Evolutionary conservation across 352 stramenopile genomes (phyloP).

Genomic region (Discostella stelligera): DNA sequence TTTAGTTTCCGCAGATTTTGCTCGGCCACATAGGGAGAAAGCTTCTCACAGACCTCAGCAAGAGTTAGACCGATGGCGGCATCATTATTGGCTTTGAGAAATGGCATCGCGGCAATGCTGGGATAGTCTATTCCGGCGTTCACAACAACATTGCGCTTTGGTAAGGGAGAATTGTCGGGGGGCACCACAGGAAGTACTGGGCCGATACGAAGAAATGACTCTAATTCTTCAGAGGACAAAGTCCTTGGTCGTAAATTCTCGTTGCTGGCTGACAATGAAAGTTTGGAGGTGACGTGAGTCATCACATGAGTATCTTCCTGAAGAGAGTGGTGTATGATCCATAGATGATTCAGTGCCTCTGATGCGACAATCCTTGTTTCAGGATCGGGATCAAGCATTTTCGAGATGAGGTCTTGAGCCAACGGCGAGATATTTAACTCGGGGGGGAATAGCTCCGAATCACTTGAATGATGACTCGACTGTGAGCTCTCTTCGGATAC

Average conservation of each 20-base stretch:
- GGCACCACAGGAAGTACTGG: conserved; percentile 22
- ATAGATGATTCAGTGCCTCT: conserved; percentile 70
- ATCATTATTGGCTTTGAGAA: neutral
- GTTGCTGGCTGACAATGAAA: conserved; percentile 12
- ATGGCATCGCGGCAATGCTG: conserved; percentile 10
- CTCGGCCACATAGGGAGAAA: conserved; percentile 26
- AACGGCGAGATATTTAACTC: conserved; percentile 65
- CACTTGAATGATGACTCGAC: conserved; percentile 17
- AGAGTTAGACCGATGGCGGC: conserved; percentile 28
- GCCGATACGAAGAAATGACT: conserved; percentile 34
- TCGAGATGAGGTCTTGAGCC: conserved; percentile 77
- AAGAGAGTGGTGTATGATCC: conserved; percentile 56
- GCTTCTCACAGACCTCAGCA: conserved; percentile 46
- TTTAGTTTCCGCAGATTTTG: conserved; percentile 14
- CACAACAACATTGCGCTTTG: neutral
- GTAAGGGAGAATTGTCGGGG: conserved; percentile 39
- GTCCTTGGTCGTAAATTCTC: conserved; percentile 25
- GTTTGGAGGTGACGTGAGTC: conserved; percentile 15
- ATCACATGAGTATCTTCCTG: conserved; percentile 6
- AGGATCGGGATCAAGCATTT: conserved; percentile 72
- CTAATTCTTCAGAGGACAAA: conserved; percentile 23
- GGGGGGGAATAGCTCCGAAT: conserved; percentile 38
- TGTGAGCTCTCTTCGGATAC: conserved; percentile 55
- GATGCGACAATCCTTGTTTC: conserved; percentile 59
- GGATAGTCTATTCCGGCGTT: neutral